phyloP scores from a whole-genome alignment of 2,329 filamentous ascomycete species.

The Talaromyces sp. region DNA sequence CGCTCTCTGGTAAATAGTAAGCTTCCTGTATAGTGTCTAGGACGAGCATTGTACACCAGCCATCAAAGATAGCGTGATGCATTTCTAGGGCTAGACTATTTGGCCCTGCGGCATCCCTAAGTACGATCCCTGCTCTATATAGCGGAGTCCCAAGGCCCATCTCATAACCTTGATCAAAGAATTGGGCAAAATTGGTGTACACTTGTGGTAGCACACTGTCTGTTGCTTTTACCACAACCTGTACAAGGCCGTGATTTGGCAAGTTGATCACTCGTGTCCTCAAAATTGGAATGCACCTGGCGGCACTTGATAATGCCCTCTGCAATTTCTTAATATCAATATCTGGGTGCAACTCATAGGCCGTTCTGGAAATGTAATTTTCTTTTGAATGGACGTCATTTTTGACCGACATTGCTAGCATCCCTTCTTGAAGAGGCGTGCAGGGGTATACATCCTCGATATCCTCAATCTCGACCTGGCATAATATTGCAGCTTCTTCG shows the following conservation, averaged over 20 bases:
- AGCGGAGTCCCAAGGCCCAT: not conserved
- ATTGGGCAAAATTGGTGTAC: not conserved
- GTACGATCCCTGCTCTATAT: not conserved
- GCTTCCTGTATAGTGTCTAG: conserved; percentile 31
- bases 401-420: conserved; percentile 48
- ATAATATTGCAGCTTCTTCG: conserved; percentile 21
- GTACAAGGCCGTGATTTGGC: conserved; percentile 35
- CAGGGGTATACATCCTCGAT: conserved; percentile 45
- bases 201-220: not conserved
- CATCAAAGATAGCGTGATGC: conserved; percentile 55
- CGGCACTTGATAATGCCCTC: not conserved
- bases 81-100: conserved; percentile 50
- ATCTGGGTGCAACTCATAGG: not conserved
- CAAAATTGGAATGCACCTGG: not conserved
- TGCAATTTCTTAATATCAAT: conserved; percentile 4
- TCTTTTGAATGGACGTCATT: not conserved
- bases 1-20: not conserved
- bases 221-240: conserved; percentile 36
- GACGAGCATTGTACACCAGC: conserved; percentile 43
- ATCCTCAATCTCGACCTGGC: conserved; percentile 26
- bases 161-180: not conserved
- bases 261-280: conserved; percentile 33
- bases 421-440: conserved; percentile 43
- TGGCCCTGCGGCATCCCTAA: conserved; percentile 15
- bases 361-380: conserved; percentile 13